phyloP scores from a whole-genome alignment of 768 basidiomycete species.

The Hemileccinum impolitum region DNA sequence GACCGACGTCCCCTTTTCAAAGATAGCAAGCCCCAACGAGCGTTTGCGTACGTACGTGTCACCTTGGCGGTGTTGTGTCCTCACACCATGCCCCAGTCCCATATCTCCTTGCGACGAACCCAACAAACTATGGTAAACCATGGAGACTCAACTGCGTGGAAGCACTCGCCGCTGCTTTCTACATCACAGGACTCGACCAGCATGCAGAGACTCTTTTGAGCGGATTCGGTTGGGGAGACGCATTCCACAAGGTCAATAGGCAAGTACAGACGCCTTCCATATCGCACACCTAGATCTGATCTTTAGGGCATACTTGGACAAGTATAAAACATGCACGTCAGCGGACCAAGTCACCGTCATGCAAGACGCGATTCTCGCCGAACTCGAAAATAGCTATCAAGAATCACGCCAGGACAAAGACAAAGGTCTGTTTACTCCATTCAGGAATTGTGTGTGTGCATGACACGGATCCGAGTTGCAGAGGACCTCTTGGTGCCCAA shows the following conservation, averaged over 20 bases:
- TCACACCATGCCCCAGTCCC: slow-evolving; percentile 59
- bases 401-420: slow-evolving; percentile 45
- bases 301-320: slow-evolving; percentile 50
- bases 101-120: slow-evolving; percentile 92
- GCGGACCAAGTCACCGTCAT: slow-evolving; percentile 53
- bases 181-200: slow-evolving; percentile 81
- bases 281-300: background rate
- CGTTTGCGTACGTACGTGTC: slow-evolving; percentile 62
- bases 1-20: slow-evolving; percentile 91
- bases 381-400: slow-evolving; percentile 61
- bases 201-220: slow-evolving; percentile 77
- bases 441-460: background rate
- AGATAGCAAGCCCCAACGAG: slow-evolving; percentile 92
- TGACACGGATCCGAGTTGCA: slow-evolving; percentile 25
- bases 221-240: slow-evolving; percentile 88
- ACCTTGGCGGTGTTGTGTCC: background rate
- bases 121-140: slow-evolving; percentile 97
- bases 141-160: slow-evolving; percentile 96
- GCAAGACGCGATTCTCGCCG: slow-evolving; percentile 68
- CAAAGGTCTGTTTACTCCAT: slow-evolving; percentile 40
- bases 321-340: slow-evolving; percentile 69
- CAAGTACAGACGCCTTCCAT: slow-evolving; percentile 20
- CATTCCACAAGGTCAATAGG: slow-evolving; percentile 87
- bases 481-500: slow-evolving; percentile 68
- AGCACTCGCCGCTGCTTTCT: slow-evolving; percentile 92